Conservation (phyloP, 257 asterid species). For the Jaltomata sinuosa region DNA sequence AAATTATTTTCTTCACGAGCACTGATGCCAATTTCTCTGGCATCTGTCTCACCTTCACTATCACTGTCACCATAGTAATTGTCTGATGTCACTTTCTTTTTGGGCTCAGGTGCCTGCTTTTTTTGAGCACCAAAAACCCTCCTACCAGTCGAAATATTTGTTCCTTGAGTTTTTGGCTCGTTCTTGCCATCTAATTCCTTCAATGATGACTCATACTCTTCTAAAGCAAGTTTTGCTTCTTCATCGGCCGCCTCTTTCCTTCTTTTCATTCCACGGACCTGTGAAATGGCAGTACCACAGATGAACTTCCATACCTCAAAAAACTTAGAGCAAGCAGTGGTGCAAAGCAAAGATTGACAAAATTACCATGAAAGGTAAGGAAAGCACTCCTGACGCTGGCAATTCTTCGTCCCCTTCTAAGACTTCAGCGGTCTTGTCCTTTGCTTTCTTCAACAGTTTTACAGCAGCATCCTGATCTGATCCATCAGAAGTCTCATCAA, state of each 20-base stretch:
- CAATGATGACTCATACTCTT: slow-evolving; percentile 64
- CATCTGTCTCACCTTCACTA: slow-evolving; percentile 49
- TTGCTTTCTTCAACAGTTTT: slow-evolving; percentile 55
- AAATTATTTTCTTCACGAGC: slow-evolving; percentile 10
- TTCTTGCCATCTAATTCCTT: slow-evolving; percentile 41
- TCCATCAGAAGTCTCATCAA: slow-evolving; percentile 44
- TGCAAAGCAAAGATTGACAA: slow-evolving; percentile 8
- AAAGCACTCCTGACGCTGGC: slow-evolving; percentile 69
- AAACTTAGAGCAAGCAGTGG: neutral
- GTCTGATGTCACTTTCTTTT: slow-evolving; percentile 31
- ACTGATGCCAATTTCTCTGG: slow-evolving; percentile 23
- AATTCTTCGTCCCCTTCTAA: slow-evolving; percentile 63
- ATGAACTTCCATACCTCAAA: neutral
- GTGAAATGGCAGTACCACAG: neutral
- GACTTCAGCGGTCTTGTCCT: slow-evolving; percentile 52
- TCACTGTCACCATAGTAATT: slow-evolving; percentile 66
- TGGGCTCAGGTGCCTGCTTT: slow-evolving; percentile 31
- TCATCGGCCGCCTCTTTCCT: slow-evolving; percentile 68
- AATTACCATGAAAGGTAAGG: slow-evolving; percentile 90
- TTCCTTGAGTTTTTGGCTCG: slow-evolving; percentile 17
- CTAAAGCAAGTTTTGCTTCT: slow-evolving; percentile 71
- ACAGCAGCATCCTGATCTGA: slow-evolving; percentile 43
- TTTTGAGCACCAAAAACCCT: slow-evolving; percentile 68
- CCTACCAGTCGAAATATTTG: slow-evolving; percentile 50
- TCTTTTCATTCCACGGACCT: slow-evolving; percentile 70